These are phyloP conservation scores for Ogataea minuta DNA, from an alignment of 805 yeast species.

Conservation along the genomic window DNA sequence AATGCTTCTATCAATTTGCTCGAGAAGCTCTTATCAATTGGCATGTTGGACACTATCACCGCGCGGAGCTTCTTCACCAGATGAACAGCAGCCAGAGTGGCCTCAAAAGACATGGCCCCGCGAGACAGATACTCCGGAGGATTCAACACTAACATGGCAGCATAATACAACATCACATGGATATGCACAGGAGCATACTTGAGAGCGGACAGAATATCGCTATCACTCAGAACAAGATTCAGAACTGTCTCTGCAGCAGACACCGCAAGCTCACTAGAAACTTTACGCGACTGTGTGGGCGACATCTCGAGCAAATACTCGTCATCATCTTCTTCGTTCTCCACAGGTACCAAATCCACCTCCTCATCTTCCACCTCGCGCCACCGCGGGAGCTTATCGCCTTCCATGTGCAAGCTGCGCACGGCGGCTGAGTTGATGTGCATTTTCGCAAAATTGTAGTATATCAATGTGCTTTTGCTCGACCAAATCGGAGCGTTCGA, in stretches of 20 bases:
- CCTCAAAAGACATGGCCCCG: slow-evolving; percentile 24
- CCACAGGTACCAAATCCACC: slow-evolving; percentile 24
- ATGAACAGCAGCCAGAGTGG: slow-evolving; percentile 39
- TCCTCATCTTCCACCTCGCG: slow-evolving; percentile 18
- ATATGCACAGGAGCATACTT: slow-evolving; percentile 71
- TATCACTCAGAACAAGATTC: slow-evolving; percentile 56
- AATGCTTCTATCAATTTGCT: slow-evolving; percentile 37
- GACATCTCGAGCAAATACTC: slow-evolving; percentile 20
- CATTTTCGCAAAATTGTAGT: slow-evolving; percentile 74
- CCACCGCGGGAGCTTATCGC: slow-evolving; percentile 27
- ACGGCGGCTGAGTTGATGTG: slow-evolving; percentile 58
- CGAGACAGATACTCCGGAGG: slow-evolving; percentile 38
- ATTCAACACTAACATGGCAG: slow-evolving; percentile 54
- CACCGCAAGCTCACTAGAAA: slow-evolving; percentile 47
- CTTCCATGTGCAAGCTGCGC: slow-evolving; percentile 40
- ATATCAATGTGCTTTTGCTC: slow-evolving; percentile 64
- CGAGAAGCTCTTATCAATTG: slow-evolving; percentile 54
- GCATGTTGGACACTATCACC: slow-evolving; percentile 43
- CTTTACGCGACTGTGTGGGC: slow-evolving; percentile 25
- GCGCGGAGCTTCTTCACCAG: slow-evolving; percentile 44
- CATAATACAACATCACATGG: slow-evolving; percentile 68
- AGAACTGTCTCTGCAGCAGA: slow-evolving; percentile 64
- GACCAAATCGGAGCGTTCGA: slow-evolving; percentile 57
- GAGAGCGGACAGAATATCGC: slow-evolving; percentile 54
- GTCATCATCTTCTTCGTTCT: slow-evolving; percentile 33